Evolutionary conservation across 2,329 filamentous ascomycete species (phyloP), one percentile per base, ranked within the genome.

Genomic region (Ambrosiella xylebori): DNA sequence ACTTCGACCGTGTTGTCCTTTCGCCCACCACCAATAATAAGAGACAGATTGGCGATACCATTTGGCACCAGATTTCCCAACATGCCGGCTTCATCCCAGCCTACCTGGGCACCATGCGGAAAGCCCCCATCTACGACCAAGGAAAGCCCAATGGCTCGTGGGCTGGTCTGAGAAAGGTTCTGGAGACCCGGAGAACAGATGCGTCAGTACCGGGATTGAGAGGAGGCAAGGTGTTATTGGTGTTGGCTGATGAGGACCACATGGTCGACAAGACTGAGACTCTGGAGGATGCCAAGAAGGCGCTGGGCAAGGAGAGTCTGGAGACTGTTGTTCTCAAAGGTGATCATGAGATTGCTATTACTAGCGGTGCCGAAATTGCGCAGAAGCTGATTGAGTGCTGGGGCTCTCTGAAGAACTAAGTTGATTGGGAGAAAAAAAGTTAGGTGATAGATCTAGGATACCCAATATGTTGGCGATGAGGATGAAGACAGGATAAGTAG

Each of bases 291-390:
- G 79, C 78, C 1, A 72, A 69, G 8, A 69, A 70, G 9, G 75
- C 76, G 12, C 67, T 88, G 19, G 81, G 82, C 2, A 68, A 71
- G 27, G 79, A 83, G 5, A 73, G 66, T 58, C 74, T 84, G 2
- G 73, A 78, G 59, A 74, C 82, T 54, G 71, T 74, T 47, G 69
- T 78, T 27, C 64, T 87, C 13, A 73, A 79, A 27, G 82, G 78
- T 3, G 85, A 84, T 0, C 86, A 89, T 66, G 85, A 88, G 64
- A 71, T 88, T 61, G 81, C 81, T 0, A 80, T 87, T 62, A 78
- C 78, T 11, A 76, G 75, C 58, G 79, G 78, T 2, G 70, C 72
- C 8, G 76, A 81, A 57, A 74, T 87, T 58, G 80, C 79, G 1
- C 67, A 72, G 13, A 62, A 67, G 51, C 57, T 62, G 52, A 36